phyloP scores from a whole-genome alignment of 2,329 filamentous ascomycete genomes.

The Camptophora hylomeconis region DNA sequence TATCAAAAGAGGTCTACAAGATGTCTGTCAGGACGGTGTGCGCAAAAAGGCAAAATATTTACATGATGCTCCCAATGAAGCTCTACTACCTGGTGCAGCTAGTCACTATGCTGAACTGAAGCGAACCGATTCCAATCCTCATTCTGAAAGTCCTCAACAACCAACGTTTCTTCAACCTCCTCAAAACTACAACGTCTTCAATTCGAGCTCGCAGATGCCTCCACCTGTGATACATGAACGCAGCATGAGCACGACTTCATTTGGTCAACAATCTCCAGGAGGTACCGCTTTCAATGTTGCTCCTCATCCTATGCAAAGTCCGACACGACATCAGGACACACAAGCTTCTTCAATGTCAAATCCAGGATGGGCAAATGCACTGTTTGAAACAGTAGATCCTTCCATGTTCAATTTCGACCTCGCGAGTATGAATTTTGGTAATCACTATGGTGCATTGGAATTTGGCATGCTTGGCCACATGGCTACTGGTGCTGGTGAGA shows the following conservation, averaged over 20 bases:
- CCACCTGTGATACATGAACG: constrained; percentile 32
- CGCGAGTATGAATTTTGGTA: constrained; percentile 86
- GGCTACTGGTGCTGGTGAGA: constrained; percentile 79
- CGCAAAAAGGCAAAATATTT: constrained; percentile 99
- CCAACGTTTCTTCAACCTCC: constrained; percentile 29
- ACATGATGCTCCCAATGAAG: constrained; percentile 84
- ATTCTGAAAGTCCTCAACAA: constrained; percentile 21
- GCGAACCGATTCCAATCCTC: constrained; percentile 20
- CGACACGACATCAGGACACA: constrained; percentile 27
- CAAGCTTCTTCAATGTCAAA: constrained; percentile 34
- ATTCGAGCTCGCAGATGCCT: constrained; percentile 28
- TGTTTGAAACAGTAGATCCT: constrained; percentile 86
- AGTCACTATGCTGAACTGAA: constrained; percentile 45
- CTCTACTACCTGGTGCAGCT: constrained; percentile 71
- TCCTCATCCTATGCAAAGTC: constrained; percentile 24
- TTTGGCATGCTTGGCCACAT: constrained; percentile 95
- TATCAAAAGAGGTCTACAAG: constrained; percentile 82
- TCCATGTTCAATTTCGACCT: constrained; percentile 93
- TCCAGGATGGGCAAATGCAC: constrained; percentile 32
- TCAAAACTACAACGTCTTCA: constrained; percentile 26
- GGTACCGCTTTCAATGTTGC: constrained; percentile 56
- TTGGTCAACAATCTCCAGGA: constrained; percentile 57
- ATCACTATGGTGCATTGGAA: constrained; percentile 88
- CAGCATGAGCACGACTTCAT: constrained; percentile 38
- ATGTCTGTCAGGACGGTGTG: constrained; percentile 88